Percentiles rank a stretch among this genome's conserved stretches.
phyloP scores from a whole-genome alignment of 164 flowering plant genomes.

The Berberis thunbergii region DNA sequence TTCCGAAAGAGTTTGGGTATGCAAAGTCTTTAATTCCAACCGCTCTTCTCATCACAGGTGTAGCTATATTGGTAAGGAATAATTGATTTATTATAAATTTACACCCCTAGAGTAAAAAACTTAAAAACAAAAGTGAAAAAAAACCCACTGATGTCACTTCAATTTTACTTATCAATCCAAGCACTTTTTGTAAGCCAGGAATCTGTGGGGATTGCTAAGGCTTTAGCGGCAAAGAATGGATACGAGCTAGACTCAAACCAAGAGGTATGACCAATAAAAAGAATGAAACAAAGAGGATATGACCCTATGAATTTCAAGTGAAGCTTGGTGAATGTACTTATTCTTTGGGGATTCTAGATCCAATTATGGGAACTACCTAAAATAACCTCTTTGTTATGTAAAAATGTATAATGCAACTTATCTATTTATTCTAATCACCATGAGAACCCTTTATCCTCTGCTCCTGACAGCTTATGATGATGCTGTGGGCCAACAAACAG shows the following conservation, averaged over 20 bases:
- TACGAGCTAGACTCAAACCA: conserved; percentile 94
- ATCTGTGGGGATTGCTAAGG: conserved; percentile 99
- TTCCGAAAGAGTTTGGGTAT: conserved; percentile 62
- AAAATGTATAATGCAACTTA: too few species aligned
- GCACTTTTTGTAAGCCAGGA: conserved; percentile 39
- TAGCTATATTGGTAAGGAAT: conserved; percentile 82
- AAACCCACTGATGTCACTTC: not conserved
- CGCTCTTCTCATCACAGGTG: conserved; percentile 88
- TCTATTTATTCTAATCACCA: too few species aligned
- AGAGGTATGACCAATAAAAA: conserved; percentile 49
- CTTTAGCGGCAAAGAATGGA: conserved; percentile 97
- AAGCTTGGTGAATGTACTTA: not conserved
- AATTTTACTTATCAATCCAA: conserved; percentile 1
- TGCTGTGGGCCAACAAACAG: too few species aligned
- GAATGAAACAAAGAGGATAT: not conserved
- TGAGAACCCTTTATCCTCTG: too few species aligned
- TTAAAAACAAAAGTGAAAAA: too few species aligned
- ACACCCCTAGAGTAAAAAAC: too few species aligned
- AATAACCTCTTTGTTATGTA: too few species aligned
- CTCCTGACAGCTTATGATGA: too few species aligned
- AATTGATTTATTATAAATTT: not conserved
- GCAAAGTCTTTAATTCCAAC: conserved; percentile 74
- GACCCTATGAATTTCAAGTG: not conserved
- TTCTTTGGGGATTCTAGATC: not conserved
- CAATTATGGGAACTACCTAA: too few species aligned